Conservation (phyloP, 2,329 filamentous ascomycete genomes). For the Colletotrichum liriopes region DNA sequence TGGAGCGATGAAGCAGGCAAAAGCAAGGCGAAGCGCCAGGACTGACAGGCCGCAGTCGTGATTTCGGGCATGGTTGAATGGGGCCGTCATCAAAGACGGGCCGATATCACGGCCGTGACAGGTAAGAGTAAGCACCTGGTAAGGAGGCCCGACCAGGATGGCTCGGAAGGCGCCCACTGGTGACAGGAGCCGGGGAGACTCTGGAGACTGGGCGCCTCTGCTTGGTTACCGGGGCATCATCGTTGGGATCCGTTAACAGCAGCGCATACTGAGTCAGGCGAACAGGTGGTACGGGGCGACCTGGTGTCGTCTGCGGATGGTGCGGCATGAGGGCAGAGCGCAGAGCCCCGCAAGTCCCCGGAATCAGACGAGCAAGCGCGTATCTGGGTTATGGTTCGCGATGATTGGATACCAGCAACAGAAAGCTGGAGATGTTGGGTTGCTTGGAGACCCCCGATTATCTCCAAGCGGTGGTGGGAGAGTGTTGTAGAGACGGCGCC, state of each 20-base stretch:
- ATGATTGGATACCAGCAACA: slow-evolving; percentile 25
- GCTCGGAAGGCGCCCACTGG: slow-evolving; percentile 34
- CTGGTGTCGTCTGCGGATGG: background rate
- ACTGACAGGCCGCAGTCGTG: slow-evolving; percentile 18
- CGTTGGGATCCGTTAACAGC: slow-evolving; percentile 19
- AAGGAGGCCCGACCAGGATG: slow-evolving; percentile 31
- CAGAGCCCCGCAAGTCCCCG: slow-evolving; percentile 18
- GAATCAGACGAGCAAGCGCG: slow-evolving; percentile 33
- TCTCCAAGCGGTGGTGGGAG: slow-evolving; percentile 9
- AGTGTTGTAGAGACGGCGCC: slow-evolving; percentile 10
- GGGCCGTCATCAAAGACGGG: slow-evolving; percentile 42
- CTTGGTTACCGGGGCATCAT: background rate
- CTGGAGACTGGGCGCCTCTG: background rate
- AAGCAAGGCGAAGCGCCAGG: slow-evolving; percentile 18
- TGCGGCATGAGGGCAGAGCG: background rate
- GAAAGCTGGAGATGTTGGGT: slow-evolving; percentile 30
- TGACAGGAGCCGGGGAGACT: slow-evolving; percentile 18
- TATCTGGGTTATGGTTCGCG: slow-evolving; percentile 7
- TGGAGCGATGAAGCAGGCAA: slow-evolving; percentile 23
- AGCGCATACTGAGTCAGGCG: slow-evolving; percentile 26
- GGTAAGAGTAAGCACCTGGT: slow-evolving; percentile 39
- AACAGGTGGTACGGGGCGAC: slow-evolving; percentile 27
- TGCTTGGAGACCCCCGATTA: slow-evolving; percentile 27
- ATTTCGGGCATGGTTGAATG: slow-evolving; percentile 33
- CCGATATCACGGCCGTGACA: slow-evolving; percentile 41